Conservation (phyloP, 2,329 filamentous ascomycete species). For the Colletotrichum sp. region DNA sequence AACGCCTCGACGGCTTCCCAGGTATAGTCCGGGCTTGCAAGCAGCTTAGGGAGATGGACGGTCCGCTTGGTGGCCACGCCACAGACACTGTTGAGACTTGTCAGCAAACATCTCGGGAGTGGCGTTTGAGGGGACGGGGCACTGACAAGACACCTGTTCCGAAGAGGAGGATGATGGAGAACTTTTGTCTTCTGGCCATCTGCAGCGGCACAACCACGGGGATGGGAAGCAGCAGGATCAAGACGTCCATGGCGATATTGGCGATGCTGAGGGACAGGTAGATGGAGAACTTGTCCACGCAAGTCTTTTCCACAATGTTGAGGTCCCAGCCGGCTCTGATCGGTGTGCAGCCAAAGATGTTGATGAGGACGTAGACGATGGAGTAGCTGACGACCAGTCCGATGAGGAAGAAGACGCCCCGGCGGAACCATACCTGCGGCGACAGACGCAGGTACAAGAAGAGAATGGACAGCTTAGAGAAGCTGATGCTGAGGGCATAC, state of each 20-base stretch:
- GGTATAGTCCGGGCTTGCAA: constrained; percentile 27
- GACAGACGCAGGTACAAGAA: constrained; percentile 10
- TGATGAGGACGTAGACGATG: constrained; percentile 25
- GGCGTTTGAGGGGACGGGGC: background rate
- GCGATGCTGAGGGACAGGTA: constrained; percentile 4
- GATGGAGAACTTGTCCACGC: background rate
- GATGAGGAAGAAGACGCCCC: constrained; percentile 28
- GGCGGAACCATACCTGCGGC: constrained; percentile 8
- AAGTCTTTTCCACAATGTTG: background rate
- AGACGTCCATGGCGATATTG: constrained; percentile 11
- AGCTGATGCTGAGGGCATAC: constrained; percentile 9
- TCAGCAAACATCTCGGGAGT: background rate
- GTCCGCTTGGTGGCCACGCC: constrained; percentile 32
- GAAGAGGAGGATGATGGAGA: constrained; percentile 4
- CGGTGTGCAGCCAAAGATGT: background rate
- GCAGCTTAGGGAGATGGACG: constrained; percentile 27
- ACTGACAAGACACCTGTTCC: constrained; percentile 1
- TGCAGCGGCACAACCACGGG: background rate
- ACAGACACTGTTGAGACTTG: constrained; percentile 24
- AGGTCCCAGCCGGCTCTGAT: background rate
- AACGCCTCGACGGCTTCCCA: constrained; percentile 30
- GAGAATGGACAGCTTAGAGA: constrained; percentile 13
- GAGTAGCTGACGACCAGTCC: constrained; percentile 32
- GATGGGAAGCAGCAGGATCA: constrained; percentile 1
- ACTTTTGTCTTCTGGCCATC: constrained; percentile 6